A percentile compares a stretch with the other conserved stretches of the same genome.
phyloP scores from a whole-genome alignment of 257 asterid species.

The Solanum medicagineum region DNA sequence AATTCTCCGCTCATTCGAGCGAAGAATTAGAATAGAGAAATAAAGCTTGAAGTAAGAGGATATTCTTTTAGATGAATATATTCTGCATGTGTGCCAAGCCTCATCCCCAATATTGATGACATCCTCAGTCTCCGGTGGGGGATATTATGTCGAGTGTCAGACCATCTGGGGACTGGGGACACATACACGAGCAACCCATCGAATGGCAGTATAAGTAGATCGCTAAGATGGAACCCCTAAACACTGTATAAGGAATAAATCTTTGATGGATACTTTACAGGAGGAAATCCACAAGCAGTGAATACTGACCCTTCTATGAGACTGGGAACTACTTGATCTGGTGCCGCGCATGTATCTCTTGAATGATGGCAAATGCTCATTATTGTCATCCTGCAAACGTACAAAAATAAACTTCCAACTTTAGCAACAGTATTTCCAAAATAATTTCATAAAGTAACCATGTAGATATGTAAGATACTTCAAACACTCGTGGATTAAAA shows the following conservation, averaged over 20 bases:
- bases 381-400: slow-evolving; percentile 24
- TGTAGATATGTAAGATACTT: neutral
- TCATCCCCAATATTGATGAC: too few relatives aligned
- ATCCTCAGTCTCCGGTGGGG: too few relatives aligned
- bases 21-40: neutral
- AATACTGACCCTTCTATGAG: slow-evolving; percentile 28
- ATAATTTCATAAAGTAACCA: neutral
- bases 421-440: neutral
- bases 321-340: slow-evolving; percentile 30
- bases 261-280: neutral
- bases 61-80: neutral
- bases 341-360: slow-evolving; percentile 27
- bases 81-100: too few relatives aligned
- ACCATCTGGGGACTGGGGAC: too few relatives aligned
- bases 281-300: neutral
- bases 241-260: too few relatives aligned
- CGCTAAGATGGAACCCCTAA: neutral
- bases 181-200: too few relatives aligned
- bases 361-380: slow-evolving; percentile 15
- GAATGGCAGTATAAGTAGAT: neutral
- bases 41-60: neutral
- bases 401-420: neutral
- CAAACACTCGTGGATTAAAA: neutral
- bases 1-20: slow-evolving; percentile 30
- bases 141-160: too few relatives aligned